Conservation (phyloP, 1,284 basidiomycete species). For the Ganoderma sp. region DNA sequence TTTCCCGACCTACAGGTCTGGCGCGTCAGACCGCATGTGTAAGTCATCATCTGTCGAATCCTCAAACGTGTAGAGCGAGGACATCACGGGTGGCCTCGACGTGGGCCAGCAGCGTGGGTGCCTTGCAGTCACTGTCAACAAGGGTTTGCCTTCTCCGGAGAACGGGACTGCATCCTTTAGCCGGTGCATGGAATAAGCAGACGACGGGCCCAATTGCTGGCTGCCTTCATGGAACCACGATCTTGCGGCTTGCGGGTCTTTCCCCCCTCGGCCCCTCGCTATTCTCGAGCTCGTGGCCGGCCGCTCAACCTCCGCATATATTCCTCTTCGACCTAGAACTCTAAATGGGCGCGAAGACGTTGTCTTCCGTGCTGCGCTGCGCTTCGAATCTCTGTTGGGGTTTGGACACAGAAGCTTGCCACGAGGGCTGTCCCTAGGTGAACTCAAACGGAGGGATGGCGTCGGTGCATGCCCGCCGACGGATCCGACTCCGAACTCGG, state of each 20-base stretch:
- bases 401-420: neutral
- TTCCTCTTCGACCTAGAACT: neutral
- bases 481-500: neutral
- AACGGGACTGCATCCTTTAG: neutral
- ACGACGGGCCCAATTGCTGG: neutral
- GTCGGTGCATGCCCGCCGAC: slow-evolving; percentile 5
- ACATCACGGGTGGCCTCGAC: neutral
- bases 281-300: neutral
- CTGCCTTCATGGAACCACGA: neutral
- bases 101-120: no score
- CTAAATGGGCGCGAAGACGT: neutral
- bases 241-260: neutral
- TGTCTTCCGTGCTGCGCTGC: neutral
- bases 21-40: neutral
- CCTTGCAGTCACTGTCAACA: no score
- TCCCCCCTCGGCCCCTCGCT: neutral
- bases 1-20: neutral
- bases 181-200: neutral
- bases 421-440: neutral
- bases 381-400: neutral
- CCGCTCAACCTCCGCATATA: neutral
- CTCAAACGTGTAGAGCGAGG: neutral
- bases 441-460: neutral
- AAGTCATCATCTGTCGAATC: neutral
- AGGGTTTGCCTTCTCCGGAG: neutral